Evolutionary conservation across 768 basidiomycete species (phyloP).

Genomic region (Serpula lacrymans): DNA sequence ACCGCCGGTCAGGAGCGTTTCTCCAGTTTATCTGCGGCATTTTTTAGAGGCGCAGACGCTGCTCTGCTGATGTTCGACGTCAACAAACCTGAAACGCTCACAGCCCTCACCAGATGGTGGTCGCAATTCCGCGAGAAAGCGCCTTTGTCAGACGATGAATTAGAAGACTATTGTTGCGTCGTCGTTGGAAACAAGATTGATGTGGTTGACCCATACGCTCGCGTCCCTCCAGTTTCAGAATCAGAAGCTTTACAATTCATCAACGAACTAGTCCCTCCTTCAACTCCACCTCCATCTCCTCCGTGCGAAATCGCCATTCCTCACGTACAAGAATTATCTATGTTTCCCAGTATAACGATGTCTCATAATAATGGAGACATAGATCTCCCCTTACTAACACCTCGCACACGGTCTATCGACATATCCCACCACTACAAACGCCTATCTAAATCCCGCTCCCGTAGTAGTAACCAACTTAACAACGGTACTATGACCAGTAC

Average conservation of each 20-base stretch:
- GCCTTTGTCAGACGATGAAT: conserved; percentile 62
- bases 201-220: conserved; percentile 32
- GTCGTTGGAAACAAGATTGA: conserved; percentile 81
- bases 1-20: conserved; percentile 89
- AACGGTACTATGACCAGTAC: conserved; percentile 56
- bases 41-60: conserved; percentile 84
- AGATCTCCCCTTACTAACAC: conserved; percentile 19
- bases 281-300: conserved; percentile 10
- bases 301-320: conserved; percentile 10
- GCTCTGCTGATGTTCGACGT: conserved; percentile 81
- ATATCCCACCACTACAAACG: conserved; percentile 26
- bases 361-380: conserved; percentile 7
- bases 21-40: conserved; percentile 75
- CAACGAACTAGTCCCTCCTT: conserved; percentile 50
- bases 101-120: conserved; percentile 73
- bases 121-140: conserved; percentile 64
- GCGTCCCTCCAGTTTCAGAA: conserved; percentile 31
- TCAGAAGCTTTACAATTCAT: conserved; percentile 52
- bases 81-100: conserved; percentile 58
- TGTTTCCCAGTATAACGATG: too few species aligned
- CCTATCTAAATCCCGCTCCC: conserved; percentile 43
- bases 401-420: conserved; percentile 18
- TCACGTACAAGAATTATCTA: conserved; percentile 8
- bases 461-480: conserved; percentile 37
- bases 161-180: conserved; percentile 64